Conservation (phyloP, 2,329 filamentous ascomycete species). For the Macroventuria anomochaeta region DNA sequence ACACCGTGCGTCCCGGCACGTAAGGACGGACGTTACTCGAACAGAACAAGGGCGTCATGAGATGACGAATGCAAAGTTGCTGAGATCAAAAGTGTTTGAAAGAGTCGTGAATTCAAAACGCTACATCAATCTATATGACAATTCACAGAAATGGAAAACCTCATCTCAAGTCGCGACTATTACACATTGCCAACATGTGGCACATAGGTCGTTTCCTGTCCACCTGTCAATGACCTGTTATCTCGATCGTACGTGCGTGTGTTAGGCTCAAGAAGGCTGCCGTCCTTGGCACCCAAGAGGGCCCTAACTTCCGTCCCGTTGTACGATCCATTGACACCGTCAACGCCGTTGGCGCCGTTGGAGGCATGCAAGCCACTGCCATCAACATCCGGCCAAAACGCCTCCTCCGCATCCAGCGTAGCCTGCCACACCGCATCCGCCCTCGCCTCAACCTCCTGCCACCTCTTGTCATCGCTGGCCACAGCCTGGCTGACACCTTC, state of each 20-base stretch:
- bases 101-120: background rate
- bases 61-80: too few species aligned
- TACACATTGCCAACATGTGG: slow-evolving; percentile 12
- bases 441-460: slow-evolving; percentile 30
- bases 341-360: background rate
- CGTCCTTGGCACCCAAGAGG: slow-evolving; percentile 8
- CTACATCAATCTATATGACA: background rate
- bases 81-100: too few species aligned
- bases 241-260: background rate
- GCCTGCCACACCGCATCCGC: slow-evolving; percentile 34
- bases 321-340: background rate
- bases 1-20: too few species aligned
- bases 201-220: slow-evolving; percentile 1
- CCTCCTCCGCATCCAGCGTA: slow-evolving; percentile 43
- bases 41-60: too few species aligned
- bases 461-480: slow-evolving; percentile 25
- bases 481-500: slow-evolving; percentile 41
- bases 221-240: background rate
- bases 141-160: background rate
- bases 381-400: slow-evolving; percentile 41
- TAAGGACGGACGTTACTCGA: too few species aligned
- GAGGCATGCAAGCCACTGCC: background rate
- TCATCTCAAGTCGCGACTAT: background rate
- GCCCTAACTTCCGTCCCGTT: slow-evolving; percentile 1
- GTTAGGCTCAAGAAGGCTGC: slow-evolving; percentile 7